Conservation (phyloP, 208 protist genomes). For the Trypanosoma rangeli region DNA sequence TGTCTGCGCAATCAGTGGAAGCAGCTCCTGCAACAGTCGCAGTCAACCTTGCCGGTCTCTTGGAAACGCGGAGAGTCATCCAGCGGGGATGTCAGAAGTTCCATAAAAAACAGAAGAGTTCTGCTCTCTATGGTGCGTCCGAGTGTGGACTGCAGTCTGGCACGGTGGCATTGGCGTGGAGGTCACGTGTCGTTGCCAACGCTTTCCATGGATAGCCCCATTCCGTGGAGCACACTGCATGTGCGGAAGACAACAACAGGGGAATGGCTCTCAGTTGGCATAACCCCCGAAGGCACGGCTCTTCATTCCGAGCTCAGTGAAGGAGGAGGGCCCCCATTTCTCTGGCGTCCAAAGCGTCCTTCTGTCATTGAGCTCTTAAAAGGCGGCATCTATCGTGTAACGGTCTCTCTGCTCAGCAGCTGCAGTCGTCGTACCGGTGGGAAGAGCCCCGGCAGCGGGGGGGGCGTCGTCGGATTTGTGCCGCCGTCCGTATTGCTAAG, state of each 20-base stretch:
- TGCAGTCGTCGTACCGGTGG: not conserved
- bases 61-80: not conserved
- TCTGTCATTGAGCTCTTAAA: constrained; percentile 16
- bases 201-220: constrained; percentile 8
- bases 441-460: not conserved
- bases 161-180: constrained; percentile 23
- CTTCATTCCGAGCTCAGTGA: not conserved
- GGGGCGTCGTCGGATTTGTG: not conserved
- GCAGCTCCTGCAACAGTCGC: constrained; percentile 26
- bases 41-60: not conserved
- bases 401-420: constrained; percentile 36
- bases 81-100: not conserved
- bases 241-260: constrained; percentile 43
- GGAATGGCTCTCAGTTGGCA: constrained; percentile 35
- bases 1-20: constrained; percentile 52
- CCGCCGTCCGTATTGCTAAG: constrained; percentile 10
- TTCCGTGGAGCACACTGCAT: constrained; percentile 41
- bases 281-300: constrained; percentile 1
- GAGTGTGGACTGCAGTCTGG: constrained; percentile 18
- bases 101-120: not conserved
- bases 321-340: constrained; percentile 2
- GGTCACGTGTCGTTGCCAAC: constrained; percentile 1
- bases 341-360: constrained; percentile 15
- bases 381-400: constrained; percentile 45
- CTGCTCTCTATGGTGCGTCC: not conserved